Evolutionary conservation across 2,329 filamentous ascomycete genomes (phyloP), one percentile per base, ranked within the genome.

Genomic region (Cordyceps farinosa): DNA sequence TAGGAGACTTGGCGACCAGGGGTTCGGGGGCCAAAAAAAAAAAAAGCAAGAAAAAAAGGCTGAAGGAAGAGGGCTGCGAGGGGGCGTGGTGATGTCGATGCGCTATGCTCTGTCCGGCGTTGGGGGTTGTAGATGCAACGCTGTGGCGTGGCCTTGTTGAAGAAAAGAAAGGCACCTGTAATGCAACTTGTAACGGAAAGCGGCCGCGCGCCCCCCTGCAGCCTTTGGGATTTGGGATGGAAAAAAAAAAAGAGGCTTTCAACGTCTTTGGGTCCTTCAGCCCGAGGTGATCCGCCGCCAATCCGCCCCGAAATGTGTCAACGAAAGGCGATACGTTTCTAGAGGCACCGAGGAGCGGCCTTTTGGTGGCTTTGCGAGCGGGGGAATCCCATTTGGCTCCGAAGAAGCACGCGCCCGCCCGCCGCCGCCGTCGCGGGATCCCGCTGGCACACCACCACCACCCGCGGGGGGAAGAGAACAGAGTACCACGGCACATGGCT

Each of bases 11-110:
- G 42, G 29, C 29, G 42, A 48, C 54, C 11, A 47, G 42, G 54
- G 54, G 40, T 57, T 57, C 54, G 54, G 54, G 54, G 54, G 54
- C 54, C 30, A 17, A 47, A 57, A 47, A 22, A 15, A 30, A 17
- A 6, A 40, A 1, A 13, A 34, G 32, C 10, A 17, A 47, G n/a
- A 3, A 17, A 56, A 36, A 6, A 27, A 40, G 10, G 22, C 22
- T 22, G 22, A 34, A 27, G 9, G 10, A 44, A 27, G n/a, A 27
- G 30, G 30, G 36, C 10, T 27, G n/a, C 40, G 9, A 54, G 9
- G 22, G 22, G 22, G 22, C 22, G 22, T 22, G 22, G 22, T 22
- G 22, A 22, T 22, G 22, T 22, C 22, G 22, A 22, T 22, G 50
- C 32, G 15, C 51, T 54, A 54, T 38, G 22, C 51, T 40, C 9